A percentile compares a stretch with the other conserved stretches of the same genome.
Conservation (phyloP, 83 land plant species). For the Picea mariana region DNA sequence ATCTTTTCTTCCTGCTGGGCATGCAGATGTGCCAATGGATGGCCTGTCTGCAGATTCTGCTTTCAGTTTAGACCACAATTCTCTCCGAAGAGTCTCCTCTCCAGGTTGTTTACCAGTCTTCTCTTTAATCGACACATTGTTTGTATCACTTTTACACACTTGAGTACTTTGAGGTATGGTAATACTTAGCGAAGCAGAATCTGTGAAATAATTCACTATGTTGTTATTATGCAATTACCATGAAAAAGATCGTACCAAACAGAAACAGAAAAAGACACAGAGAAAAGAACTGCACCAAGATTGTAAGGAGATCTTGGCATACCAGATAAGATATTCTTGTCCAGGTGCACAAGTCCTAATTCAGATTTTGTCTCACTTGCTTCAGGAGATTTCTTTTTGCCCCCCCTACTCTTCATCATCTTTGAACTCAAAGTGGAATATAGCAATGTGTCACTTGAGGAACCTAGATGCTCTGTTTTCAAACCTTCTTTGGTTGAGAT, state of each 20-base stretch:
- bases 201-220: neutral
- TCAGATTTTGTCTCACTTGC: neutral
- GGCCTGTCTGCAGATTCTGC: constrained; percentile 35
- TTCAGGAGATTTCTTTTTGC: neutral
- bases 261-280: neutral
- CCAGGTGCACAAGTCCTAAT: neutral
- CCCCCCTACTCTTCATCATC: neutral
- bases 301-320: neutral
- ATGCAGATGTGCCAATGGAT: constrained; percentile 13
- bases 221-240: neutral
- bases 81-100: constrained; percentile 68
- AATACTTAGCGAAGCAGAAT: neutral
- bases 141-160: constrained; percentile 20
- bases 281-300: neutral
- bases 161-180: constrained; percentile 34
- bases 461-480: neutral
- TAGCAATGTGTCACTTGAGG: neutral
- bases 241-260: neutral
- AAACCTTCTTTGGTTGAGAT: neutral
- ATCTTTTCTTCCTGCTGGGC: constrained; percentile 25
- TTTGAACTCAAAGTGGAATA: neutral
- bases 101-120: constrained; percentile 49
- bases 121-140: constrained; percentile 20
- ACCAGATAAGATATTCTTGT: neutral
- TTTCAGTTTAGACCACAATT: constrained; percentile 67